These are phyloP conservation scores for Barbatosphaeria neglecta DNA, from an alignment of 495 filamentous ascomycete species.

Conservation along the genomic window DNA sequence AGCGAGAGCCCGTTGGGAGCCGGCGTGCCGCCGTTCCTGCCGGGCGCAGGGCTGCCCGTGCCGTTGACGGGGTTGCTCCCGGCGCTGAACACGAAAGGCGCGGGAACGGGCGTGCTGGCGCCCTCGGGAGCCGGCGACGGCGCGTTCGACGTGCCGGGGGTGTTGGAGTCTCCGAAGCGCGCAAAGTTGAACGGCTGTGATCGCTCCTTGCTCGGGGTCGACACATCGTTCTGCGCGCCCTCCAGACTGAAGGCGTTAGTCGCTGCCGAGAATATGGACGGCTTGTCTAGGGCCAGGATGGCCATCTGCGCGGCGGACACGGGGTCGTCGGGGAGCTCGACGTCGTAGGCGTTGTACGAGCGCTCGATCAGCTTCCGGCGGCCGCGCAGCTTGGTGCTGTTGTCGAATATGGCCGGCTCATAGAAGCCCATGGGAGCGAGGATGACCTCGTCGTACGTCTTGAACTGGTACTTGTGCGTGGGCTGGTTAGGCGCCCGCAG, in stretches of 20 bases:
- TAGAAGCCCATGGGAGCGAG: conserved; percentile 86
- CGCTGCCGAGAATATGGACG: conserved; percentile 32
- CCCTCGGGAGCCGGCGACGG: conserved; percentile 78
- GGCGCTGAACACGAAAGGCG: conserved; percentile 37
- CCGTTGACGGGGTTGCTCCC: conserved; percentile 27
- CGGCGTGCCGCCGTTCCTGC: conserved; percentile 36
- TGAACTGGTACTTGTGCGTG: conserved; percentile 84
- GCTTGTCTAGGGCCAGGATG: conserved; percentile 58
- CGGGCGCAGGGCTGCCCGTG: conserved; percentile 31
- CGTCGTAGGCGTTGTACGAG: conserved; percentile 86
- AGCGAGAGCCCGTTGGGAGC: conserved; percentile 20
- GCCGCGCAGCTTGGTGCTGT: conserved; percentile 62
- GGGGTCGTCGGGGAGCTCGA: conserved; percentile 75
- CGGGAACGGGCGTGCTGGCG: conserved; percentile 53
- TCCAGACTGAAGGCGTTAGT: conserved; percentile 18
- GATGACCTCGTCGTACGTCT: conserved; percentile 87
- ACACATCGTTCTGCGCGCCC: conserved; percentile 22
- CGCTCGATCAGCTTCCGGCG: conserved; percentile 68
- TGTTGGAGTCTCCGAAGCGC: conserved; percentile 48
- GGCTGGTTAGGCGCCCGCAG: conserved; percentile 77
- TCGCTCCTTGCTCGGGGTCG: conserved; percentile 44
- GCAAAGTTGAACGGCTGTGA: conserved; percentile 40
- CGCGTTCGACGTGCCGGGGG: conserved; percentile 72
- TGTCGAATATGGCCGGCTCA: conserved; percentile 75
- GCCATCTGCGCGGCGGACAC: conserved; percentile 72